A percentile compares a stretch with the other conserved stretches of the same genome.
These are phyloP conservation scores for Tinospora cordifolia DNA, from an alignment of 164 flowering plant species.

Conservation along the genomic window DNA sequence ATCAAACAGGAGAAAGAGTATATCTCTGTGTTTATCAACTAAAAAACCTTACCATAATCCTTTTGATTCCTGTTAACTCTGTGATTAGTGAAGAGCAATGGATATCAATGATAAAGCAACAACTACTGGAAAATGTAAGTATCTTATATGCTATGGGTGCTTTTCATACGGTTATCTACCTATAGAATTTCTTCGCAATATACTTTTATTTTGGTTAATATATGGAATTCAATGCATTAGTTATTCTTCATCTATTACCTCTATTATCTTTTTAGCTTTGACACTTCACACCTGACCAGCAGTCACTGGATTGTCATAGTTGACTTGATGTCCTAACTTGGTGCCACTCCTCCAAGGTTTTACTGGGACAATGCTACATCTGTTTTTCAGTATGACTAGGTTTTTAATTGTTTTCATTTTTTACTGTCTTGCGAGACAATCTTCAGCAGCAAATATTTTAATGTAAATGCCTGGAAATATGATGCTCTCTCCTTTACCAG, in stretches of 20 bases:
- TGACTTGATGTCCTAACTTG: too few relatives aligned
- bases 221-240: too few relatives aligned
- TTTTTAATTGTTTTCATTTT: background rate
- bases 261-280: too few relatives aligned
- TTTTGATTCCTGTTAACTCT: conserved; percentile 68
- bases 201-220: background rate
- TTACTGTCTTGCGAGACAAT: background rate
- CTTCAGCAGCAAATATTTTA: background rate
- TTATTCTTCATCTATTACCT: too few relatives aligned
- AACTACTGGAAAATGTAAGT: conserved; percentile 82
- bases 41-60: conserved; percentile 62
- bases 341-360: background rate
- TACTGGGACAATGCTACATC: background rate
- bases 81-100: conserved; percentile 67
- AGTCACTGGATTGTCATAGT: too few relatives aligned
- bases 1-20: conserved; percentile 71
- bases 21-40: conserved; percentile 75
- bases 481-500: background rate
- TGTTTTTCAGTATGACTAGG: background rate
- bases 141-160: conserved; percentile 3
- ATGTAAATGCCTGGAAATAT: background rate
- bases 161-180: conserved; percentile 1
- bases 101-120: conserved; percentile 64
- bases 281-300: too few relatives aligned
- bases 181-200: background rate